A percentile compares a stretch with the other conserved stretches of the same genome.
Evolutionary conservation across 2,329 filamentous ascomycete species (phyloP).

Genomic region (Dothistroma septosporum): DNA sequence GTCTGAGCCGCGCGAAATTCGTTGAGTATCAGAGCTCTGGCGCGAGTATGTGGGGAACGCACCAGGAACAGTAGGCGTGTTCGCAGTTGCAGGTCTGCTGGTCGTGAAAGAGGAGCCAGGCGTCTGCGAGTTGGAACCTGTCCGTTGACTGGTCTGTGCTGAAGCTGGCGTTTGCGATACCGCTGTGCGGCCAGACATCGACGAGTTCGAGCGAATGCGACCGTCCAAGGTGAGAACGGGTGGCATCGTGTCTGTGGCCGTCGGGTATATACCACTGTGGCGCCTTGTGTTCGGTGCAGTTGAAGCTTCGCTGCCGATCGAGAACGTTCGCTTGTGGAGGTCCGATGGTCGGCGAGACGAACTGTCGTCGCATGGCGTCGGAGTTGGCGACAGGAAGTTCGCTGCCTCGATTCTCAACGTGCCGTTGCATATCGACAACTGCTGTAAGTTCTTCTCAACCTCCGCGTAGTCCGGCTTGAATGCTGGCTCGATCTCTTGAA

Average conservation of each 20-base stretch:
- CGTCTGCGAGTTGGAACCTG: constrained; percentile 43
- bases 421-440: constrained; percentile 75
- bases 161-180: constrained; percentile 40
- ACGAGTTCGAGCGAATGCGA: constrained; percentile 55
- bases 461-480: constrained; percentile 77
- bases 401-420: constrained; percentile 56
- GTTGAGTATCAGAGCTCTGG: constrained; percentile 25
- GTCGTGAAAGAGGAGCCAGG: constrained; percentile 43
- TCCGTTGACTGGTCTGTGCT: constrained; percentile 33
- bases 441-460: constrained; percentile 66
- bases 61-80: constrained; percentile 21
- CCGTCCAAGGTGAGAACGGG: constrained; percentile 21
- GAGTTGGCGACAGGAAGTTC: constrained; percentile 55
- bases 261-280: constrained; percentile 61
- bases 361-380: constrained; percentile 28
- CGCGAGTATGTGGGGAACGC: constrained; percentile 21
- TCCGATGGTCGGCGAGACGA: constrained; percentile 35
- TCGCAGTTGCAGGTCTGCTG: constrained; percentile 35
- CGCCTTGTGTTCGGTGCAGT: constrained; percentile 41
- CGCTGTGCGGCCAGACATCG: constrained; percentile 45
- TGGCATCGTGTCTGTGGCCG: constrained; percentile 17
- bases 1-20: constrained; percentile 28
- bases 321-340: constrained; percentile 38
- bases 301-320: constrained; percentile 34
- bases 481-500: constrained; percentile 68